A percentile compares a stretch with the other conserved stretches of the same genome.
These are phyloP conservation scores for Pseudogymnoascus sp. DNA, from an alignment of 2,329 filamentous ascomycete genomes.

Conservation along the genomic window DNA sequence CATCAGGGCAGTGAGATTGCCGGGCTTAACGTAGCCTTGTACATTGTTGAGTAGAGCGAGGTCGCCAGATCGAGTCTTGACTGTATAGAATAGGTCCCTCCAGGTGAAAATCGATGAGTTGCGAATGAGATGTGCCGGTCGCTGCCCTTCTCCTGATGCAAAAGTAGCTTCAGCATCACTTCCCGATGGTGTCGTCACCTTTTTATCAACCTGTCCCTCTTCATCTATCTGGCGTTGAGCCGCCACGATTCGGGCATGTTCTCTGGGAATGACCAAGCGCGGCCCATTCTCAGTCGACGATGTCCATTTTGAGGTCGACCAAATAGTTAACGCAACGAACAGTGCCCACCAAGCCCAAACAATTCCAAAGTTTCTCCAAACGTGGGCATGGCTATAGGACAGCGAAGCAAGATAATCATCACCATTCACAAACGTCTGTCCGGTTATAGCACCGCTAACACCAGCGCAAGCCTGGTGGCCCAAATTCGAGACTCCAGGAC, in stretches of 20 bases:
- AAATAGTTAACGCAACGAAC: slow-evolving; percentile 51
- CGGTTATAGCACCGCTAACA: slow-evolving; percentile 45
- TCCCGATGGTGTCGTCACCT: slow-evolving; percentile 11
- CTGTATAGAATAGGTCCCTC: slow-evolving; percentile 63
- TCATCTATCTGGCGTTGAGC: not conserved
- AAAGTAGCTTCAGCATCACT: slow-evolving; percentile 16
- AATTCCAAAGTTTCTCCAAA: slow-evolving; percentile 57
- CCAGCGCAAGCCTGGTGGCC: slow-evolving; percentile 48
- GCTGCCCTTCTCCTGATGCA: slow-evolving; percentile 23
- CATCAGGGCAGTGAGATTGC: slow-evolving; percentile 62
- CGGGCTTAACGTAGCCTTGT: slow-evolving; percentile 71
- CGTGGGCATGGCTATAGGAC: slow-evolving; percentile 43
- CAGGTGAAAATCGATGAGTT: slow-evolving; percentile 68
- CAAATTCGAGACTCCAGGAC: slow-evolving; percentile 28
- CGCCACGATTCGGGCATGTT: not conserved
- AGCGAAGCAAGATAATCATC: slow-evolving; percentile 51
- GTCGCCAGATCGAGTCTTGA: slow-evolving; percentile 54
- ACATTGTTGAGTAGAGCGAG: slow-evolving; percentile 70
- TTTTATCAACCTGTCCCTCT: slow-evolving; percentile 18
- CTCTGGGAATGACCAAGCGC: not conserved
- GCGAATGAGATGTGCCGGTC: slow-evolving; percentile 40
- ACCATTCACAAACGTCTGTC: slow-evolving; percentile 44
- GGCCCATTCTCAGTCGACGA: not conserved
- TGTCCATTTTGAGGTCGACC: slow-evolving; percentile 50
- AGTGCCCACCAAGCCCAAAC: slow-evolving; percentile 57